A percentile compares a stretch with the other conserved stretches of the same genome.
These are phyloP conservation scores for Lipomyces orientalis DNA, from an alignment of 805 yeast species.

Conservation along the genomic window DNA sequence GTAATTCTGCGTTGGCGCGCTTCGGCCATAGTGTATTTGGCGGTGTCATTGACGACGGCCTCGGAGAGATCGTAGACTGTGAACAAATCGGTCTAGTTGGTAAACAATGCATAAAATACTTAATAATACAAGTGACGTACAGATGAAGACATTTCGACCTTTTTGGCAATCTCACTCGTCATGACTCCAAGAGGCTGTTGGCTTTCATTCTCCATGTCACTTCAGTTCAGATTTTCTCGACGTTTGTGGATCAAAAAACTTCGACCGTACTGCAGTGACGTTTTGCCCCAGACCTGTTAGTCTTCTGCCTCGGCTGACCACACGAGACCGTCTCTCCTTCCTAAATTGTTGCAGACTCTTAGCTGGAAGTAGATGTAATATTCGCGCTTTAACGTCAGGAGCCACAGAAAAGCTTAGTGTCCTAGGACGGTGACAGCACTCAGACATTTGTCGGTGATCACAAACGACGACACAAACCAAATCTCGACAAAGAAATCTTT, in stretches of 20 bases:
- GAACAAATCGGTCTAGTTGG: not conserved
- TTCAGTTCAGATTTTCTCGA: not conserved
- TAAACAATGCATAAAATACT: not conserved
- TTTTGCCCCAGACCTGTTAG: not conserved
- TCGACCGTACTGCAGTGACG: not conserved
- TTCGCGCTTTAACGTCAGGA: not conserved
- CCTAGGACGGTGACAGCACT: not conserved
- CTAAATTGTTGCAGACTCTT: not conserved
- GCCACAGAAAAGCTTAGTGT: not conserved
- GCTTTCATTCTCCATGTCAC: not conserved
- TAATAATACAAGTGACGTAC: not conserved
- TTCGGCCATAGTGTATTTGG: conserved; percentile 8
- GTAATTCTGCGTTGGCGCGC: conserved; percentile 11
- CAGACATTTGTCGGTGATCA: not conserved
- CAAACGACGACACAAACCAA: not conserved
- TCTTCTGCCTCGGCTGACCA: not conserved
- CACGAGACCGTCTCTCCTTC: not conserved
- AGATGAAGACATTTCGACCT: not conserved
- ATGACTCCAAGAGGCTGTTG: not conserved
- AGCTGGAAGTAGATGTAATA: not conserved
- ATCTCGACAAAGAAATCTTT: not conserved
- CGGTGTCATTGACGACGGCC: not conserved
- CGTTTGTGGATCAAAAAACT: not conserved
- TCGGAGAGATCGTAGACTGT: not conserved
- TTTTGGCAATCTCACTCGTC: not conserved